A percentile compares a stretch with the other conserved stretches of the same genome.
Evolutionary conservation across 163 green algal species (phyloP).

Genomic region (Scenedesmus sp.): DNA sequence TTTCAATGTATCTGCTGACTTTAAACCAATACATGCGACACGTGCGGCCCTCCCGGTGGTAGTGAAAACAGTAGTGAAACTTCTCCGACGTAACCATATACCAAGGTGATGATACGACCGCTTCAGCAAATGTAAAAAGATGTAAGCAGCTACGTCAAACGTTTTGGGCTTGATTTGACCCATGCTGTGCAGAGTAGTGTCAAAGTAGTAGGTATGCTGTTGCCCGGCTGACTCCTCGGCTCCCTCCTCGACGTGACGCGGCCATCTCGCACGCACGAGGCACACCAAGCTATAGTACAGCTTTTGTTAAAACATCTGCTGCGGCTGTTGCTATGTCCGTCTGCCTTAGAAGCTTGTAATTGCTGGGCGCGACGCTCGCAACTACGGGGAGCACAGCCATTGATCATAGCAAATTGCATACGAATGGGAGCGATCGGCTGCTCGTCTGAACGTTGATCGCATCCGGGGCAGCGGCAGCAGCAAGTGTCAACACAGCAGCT

Average conservation of each 20-base stretch:
- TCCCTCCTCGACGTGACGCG: neutral
- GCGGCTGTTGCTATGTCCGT: neutral
- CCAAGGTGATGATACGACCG: too few relatives aligned
- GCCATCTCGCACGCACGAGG: neutral
- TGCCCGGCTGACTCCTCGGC: constrained; percentile 1
- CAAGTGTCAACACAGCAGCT: neutral
- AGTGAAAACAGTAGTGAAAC: too few relatives aligned
- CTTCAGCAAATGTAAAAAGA: too few relatives aligned
- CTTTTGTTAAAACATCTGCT: neutral
- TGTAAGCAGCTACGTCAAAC: too few relatives aligned
- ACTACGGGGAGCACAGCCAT: neutral
- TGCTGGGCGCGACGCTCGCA: neutral
- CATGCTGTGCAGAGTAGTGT: neutral
- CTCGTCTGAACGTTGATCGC: neutral
- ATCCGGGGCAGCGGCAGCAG: neutral
- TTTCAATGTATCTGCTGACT: too few relatives aligned
- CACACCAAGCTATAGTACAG: neutral
- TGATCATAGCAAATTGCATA: neutral
- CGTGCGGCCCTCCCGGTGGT: too few relatives aligned
- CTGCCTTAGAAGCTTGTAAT: neutral
- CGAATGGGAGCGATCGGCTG: neutral
- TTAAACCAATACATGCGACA: too few relatives aligned
- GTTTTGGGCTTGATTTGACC: neutral
- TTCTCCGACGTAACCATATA: too few relatives aligned
- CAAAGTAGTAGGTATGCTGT: too few relatives aligned